phyloP scores from a whole-genome alignment of 2,329 filamentous ascomycete genomes.

The Xylariales sp. region DNA sequence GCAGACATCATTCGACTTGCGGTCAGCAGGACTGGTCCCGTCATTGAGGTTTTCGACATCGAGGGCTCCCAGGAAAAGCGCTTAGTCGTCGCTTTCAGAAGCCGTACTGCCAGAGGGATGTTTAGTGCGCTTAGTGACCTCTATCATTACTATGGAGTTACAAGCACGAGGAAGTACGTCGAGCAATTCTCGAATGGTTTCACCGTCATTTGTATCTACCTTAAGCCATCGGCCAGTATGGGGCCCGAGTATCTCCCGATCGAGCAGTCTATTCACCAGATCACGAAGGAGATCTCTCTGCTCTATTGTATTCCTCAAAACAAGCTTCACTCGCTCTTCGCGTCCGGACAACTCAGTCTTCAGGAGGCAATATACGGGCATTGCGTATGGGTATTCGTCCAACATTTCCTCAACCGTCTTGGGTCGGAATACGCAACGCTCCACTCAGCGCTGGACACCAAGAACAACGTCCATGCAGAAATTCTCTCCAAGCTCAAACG shows the following conservation, averaged over 20 bases:
- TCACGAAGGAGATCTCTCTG: slow-evolving; percentile 96
- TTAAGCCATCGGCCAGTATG: slow-evolving; percentile 64
- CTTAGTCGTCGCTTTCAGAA: slow-evolving; percentile 89
- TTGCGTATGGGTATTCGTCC: slow-evolving; percentile 95
- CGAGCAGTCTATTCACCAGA: slow-evolving; percentile 93
- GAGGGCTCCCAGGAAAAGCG: slow-evolving; percentile 89
- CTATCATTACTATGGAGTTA: slow-evolving; percentile 98
- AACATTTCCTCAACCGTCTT: slow-evolving; percentile 95
- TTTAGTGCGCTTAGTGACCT: slow-evolving; percentile 94
- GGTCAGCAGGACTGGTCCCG: slow-evolving; percentile 80
- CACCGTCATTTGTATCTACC: slow-evolving; percentile 92
- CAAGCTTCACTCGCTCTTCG: slow-evolving; percentile 88
- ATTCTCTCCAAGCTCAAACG: slow-evolving; percentile 93
- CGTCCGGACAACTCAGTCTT: slow-evolving; percentile 77
- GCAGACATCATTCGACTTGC: slow-evolving; percentile 87
- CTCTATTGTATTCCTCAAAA: slow-evolving; percentile 98
- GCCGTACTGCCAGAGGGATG: slow-evolving; percentile 83
- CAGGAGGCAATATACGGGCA: slow-evolving; percentile 98
- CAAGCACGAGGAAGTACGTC: slow-evolving; percentile 93
- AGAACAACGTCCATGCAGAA: slow-evolving; percentile 80
- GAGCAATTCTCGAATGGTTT: slow-evolving; percentile 99
- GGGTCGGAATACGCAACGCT: slow-evolving; percentile 89
- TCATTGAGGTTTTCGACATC: slow-evolving; percentile 97
- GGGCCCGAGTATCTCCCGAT: slow-evolving; percentile 67
- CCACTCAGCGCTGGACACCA: slow-evolving; percentile 70